Base-by-base conservation (phyloP, 163 green algal genomes). In the Volvox carteri region DNA sequence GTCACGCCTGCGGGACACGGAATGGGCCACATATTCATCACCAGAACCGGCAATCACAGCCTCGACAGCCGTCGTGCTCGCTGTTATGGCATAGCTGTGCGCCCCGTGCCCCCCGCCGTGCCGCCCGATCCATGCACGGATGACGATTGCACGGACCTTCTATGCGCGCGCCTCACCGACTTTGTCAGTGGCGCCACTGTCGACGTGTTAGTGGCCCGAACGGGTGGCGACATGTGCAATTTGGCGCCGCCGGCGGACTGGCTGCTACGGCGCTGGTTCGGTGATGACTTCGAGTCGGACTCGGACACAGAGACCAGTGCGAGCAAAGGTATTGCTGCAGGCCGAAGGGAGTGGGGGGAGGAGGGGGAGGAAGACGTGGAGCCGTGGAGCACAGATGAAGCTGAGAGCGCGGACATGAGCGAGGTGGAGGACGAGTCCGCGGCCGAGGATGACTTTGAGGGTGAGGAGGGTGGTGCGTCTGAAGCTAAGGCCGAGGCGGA, bases 211-310 rank as follows among this genome's bases (percentile, higher is more conserved):
- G 33, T 72, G 46, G 48, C 65, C 0, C 48, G 81, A 18, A 73
- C 58, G n/a, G 81, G 81, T 11, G 81, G 81, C 30, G 81, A 87
- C 81, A 79, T 87, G 81, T 76, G 46, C 33, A 21, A 46, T 30
- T 67, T 87, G 46, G 33, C 33, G 46, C 58, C 65, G 46, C 81
- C 81, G 33, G 65, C 52, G 46, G 65, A n/a, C n/a, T 79, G 65
- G 81, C 81, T 87, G 65, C 19, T 87, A 46, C 46, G 65, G 46
- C 46, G 48, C 3, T 80, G 35, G 11, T 58, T 79, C 18, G 81
- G 65, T 1, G 60, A 67, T 14, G 44, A 78, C 1, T 58, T 46
- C 0, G 79, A 46, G 39, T 39, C 30, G 23, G 39, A 33, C 16
- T 67, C 1, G 16, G 48, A 33, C 25, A 35, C 25, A 54, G 78